Conservation (phyloP, 352 stramenopile species). For the Pythium diclinum region DNA sequence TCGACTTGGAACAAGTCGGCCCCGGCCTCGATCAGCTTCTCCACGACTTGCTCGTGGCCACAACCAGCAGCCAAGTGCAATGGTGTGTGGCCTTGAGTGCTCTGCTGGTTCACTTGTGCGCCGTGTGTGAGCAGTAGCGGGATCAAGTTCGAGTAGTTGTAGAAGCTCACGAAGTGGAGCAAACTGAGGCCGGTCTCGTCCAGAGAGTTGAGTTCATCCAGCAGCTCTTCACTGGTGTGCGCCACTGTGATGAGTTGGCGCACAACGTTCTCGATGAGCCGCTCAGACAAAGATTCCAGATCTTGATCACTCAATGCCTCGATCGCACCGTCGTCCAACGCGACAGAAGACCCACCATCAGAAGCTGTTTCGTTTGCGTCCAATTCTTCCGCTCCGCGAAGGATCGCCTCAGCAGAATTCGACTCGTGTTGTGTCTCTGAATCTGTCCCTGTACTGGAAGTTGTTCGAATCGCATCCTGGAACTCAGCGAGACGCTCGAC, state of each 20-base stretch:
- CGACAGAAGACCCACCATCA: background rate
- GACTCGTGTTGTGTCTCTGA: background rate
- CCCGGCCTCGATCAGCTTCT: slow-evolving; percentile 55
- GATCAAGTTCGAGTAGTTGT: slow-evolving; percentile 82
- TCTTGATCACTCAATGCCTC: slow-evolving; percentile 77
- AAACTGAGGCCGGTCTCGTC: slow-evolving; percentile 84
- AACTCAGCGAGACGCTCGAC: slow-evolving; percentile 84
- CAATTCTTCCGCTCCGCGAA: background rate
- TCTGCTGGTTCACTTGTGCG: slow-evolving; percentile 82
- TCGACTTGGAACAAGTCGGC: slow-evolving; percentile 63
- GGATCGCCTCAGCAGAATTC: background rate
- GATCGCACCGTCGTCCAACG: slow-evolving; percentile 66
- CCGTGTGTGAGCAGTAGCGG: slow-evolving; percentile 75
- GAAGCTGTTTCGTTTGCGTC: background rate
- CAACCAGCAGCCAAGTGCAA: slow-evolving; percentile 83
- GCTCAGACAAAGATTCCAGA: slow-evolving; percentile 73
- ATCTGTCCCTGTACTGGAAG: slow-evolving; percentile 19
- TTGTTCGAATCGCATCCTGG: slow-evolving; percentile 71
- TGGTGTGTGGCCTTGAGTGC: slow-evolving; percentile 74
- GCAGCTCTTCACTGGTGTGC: slow-evolving; percentile 72
- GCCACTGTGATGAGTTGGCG: slow-evolving; percentile 76
- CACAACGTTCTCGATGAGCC: slow-evolving; percentile 81
- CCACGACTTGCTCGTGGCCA: slow-evolving; percentile 62
- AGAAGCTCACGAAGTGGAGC: slow-evolving; percentile 89
- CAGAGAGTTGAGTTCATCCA: slow-evolving; percentile 86